Evolutionary conservation across 2,329 filamentous ascomycete genomes (phyloP), one percentile per base, ranked within the genome.

Genomic region (Meredithiella fracta): DNA sequence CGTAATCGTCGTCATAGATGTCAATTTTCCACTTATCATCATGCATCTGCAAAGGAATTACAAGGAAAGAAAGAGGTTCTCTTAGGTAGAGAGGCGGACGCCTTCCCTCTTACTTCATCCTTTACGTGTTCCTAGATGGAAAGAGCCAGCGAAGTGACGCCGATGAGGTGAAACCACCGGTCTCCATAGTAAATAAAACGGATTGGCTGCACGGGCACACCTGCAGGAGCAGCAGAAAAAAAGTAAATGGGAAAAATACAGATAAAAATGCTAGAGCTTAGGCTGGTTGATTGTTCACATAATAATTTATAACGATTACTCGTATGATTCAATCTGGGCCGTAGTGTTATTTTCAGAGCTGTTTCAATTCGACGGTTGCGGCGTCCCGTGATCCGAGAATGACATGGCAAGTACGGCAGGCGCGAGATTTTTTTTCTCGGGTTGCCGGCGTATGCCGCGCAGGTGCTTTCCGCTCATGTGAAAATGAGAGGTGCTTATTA

Each of bases 51-150:
- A 20, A 25, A 53, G 51, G 34, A 53, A 53, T 29, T 23, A 26
- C 51, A 22, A 22, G 44, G 51, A 53, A 53, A 34, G 51, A 53
- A 53, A 34, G 51, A 53, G 51, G 29, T 38, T n/a, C n/a, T 53
- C 44, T 49, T 49, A 7, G 44, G 17, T 53, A 34, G 51, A 53
- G 51, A 34, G 51, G 34, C 51, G n/a, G n/a, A n/a, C n/a, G n/a
- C n/a, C n/a, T n/a, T n/a, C n/a, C n/a, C n/a, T n/a, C 25, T 42
- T 53, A 7, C 20, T 47, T 42, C 38, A n/a, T 42, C 38, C 38
- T 49, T 49, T 49, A 20, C 20, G 9, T 49, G 3, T 23, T 25
- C 44, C 17, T 15, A 40, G 4, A 25, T 14, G 50, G 29, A 34
- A 52, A 52, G 50, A 52, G 50, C 50, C 50, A 37, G 50, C 29